phyloP scores from a whole-genome alignment of 2,329 filamentous ascomycete genomes.

The Beauveria pseudobassiana region DNA sequence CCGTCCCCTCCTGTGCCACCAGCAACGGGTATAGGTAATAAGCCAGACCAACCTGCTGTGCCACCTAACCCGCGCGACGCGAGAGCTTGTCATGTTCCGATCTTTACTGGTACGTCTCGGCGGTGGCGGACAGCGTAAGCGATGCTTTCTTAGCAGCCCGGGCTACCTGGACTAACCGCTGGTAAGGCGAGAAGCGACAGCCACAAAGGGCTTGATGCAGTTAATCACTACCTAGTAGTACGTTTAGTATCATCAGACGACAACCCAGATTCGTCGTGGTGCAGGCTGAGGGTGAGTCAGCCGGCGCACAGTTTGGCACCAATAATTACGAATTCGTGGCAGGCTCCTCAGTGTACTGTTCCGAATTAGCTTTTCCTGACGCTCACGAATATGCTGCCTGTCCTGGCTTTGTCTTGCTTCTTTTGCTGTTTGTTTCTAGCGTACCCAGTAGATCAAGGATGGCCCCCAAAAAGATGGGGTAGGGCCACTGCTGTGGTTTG shows the following conservation, averaged over 20 bases:
- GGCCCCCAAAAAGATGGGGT: constrained; percentile 5
- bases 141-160: no score
- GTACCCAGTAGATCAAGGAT: not conserved
- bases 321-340: not conserved
- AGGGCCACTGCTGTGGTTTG: not conserved
- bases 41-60: not conserved
- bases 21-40: constrained; percentile 1
- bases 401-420: not conserved
- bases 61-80: not conserved
- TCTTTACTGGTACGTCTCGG: no score
- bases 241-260: not conserved
- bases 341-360: not conserved
- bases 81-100: not conserved
- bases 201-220: not conserved
- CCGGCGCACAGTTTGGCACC: not conserved
- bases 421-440: not conserved
- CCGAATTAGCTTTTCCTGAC: not conserved
- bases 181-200: not conserved
- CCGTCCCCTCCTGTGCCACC: not conserved
- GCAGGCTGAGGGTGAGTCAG: not conserved
- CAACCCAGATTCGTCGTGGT: not conserved
- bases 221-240: no score
- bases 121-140: no score
- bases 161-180: no score
- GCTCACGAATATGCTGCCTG: not conserved